Base-by-base conservation (phyloP, 106 monocot genomes). In the Vanilla planifolia region DNA sequence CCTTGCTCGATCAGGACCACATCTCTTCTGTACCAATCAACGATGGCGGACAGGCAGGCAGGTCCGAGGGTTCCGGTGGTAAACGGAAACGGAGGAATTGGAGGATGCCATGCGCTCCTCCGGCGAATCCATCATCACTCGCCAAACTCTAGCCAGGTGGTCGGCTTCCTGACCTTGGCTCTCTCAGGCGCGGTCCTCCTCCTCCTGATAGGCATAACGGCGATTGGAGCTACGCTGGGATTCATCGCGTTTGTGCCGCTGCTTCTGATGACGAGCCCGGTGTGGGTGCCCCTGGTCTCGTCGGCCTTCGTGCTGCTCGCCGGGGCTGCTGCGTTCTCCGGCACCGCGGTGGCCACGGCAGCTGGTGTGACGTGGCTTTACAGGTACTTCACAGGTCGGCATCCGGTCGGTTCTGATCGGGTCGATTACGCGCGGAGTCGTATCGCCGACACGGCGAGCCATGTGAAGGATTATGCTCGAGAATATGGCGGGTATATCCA, bases 381-480 rank as follows among this genome's bases (percentile, higher is more conserved):
- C 73, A 58, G 65, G 66, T 89, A 89, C 67, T 70, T 68, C 67
- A 82, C 33, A 3, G 85, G 85, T 2, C 59, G 85, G 40, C 81
- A 73, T 22, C 90, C 90, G 60, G 51, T 71, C 28, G 79, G 85
- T 10, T 61, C 82, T 8, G 77, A 70, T 13, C 67, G 79, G 55
- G 67, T 85, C 53, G 76, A 89, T 48, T 79, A 64, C 61, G 85
- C 85, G 3, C 70, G 89, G 40, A 76, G 73, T 63, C 46, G 85
- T 43, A 82, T 82, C 63, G 85, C 68, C 15, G 82, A 85, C 62
- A 79, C 73, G 6, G 85, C 82, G 9, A 75, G 65, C 44, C 73
- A 79, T 43, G 62, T 82, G 55, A 91, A 71, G 90, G 90, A 91
- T 43, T 83, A 77, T 69, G 82, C 85, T 11, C 25, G 71, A 37